These are phyloP conservation scores for Myxozyma mucilagina DNA, from an alignment of 805 yeast genomes.

Conservation along the genomic window DNA sequence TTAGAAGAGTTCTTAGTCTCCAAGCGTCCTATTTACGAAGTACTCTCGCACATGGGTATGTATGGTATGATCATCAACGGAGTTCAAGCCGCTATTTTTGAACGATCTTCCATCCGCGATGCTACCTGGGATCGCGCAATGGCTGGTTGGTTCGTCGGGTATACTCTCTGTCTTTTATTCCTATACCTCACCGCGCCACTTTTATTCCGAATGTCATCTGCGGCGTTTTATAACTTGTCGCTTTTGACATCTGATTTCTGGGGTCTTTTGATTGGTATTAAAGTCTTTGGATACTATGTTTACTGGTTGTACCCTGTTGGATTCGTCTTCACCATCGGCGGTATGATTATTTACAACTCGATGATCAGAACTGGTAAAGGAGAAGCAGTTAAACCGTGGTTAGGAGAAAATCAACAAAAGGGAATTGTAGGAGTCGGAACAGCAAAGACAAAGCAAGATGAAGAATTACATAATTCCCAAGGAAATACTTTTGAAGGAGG, in stretches of 20 bases:
- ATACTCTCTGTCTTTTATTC: slow-evolving; percentile 44
- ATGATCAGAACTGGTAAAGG: slow-evolving; percentile 42
- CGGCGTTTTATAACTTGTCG: slow-evolving; percentile 49
- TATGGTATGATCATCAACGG: slow-evolving; percentile 48
- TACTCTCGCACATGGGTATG: slow-evolving; percentile 47
- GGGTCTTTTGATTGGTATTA: slow-evolving; percentile 48
- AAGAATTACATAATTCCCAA: too few relatives aligned
- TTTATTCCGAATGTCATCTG: slow-evolving; percentile 48
- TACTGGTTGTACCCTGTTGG: slow-evolving; percentile 52
- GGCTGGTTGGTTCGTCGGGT: slow-evolving; percentile 49
- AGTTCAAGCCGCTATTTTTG: slow-evolving; percentile 48
- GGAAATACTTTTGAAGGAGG: neutral
- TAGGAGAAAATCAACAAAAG: slow-evolving; percentile 39
- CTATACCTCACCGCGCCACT: slow-evolving; percentile 47
- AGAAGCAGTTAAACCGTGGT: slow-evolving; percentile 49
- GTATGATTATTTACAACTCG: slow-evolving; percentile 46
- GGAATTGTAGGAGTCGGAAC: slow-evolving; percentile 43
- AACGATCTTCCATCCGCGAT: slow-evolving; percentile 41
- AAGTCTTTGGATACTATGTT: slow-evolving; percentile 48
- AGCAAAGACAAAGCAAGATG: slow-evolving; percentile 12
- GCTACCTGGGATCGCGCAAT: slow-evolving; percentile 45
- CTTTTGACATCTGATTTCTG: slow-evolving; percentile 49
- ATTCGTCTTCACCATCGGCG: slow-evolving; percentile 46
- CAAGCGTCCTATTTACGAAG: slow-evolving; percentile 48
- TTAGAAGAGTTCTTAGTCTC: slow-evolving; percentile 48